A percentile compares a stretch with the other conserved stretches of the same genome.
phyloP scores from a whole-genome alignment of 305 asterid genomes.

The Petunia hybrid region DNA sequence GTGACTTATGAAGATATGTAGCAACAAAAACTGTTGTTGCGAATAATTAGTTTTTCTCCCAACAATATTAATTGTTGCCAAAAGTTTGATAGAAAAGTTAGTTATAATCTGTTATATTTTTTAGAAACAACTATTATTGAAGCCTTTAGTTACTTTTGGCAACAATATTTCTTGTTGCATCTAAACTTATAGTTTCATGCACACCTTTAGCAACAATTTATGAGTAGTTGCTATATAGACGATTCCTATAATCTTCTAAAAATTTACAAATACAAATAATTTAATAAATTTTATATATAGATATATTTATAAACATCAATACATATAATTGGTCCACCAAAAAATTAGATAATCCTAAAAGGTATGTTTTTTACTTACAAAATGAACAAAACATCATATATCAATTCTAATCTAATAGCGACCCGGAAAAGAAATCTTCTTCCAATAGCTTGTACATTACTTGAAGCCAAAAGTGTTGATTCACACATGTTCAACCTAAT shows the following conservation, averaged over 20 bases:
- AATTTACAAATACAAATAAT: neutral
- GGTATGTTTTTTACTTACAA: neutral
- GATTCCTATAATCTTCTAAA: neutral
- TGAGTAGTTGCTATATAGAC: neutral
- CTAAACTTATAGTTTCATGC: too few relatives aligned
- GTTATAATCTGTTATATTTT: too few relatives aligned
- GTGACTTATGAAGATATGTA: too few relatives aligned
- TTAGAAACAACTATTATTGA: too few relatives aligned
- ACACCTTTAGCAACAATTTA: too few relatives aligned
- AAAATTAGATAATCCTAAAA: neutral
- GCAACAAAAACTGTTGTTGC: too few relatives aligned
- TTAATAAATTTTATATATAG: neutral
- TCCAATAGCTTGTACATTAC: neutral
- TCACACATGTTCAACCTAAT: neutral
- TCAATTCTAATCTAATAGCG: neutral
- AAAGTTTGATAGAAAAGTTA: too few relatives aligned
- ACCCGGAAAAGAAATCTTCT: neutral
- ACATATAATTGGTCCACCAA: neutral
- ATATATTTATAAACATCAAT: neutral
- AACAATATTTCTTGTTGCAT: too few relatives aligned
- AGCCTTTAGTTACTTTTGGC: too few relatives aligned
- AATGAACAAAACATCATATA: neutral
- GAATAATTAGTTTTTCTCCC: too few relatives aligned
- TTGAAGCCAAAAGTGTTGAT: neutral
- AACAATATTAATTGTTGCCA: too few relatives aligned